Conservation (phyloP, 129 eudicot species). For the Erigeron canadensis region DNA sequence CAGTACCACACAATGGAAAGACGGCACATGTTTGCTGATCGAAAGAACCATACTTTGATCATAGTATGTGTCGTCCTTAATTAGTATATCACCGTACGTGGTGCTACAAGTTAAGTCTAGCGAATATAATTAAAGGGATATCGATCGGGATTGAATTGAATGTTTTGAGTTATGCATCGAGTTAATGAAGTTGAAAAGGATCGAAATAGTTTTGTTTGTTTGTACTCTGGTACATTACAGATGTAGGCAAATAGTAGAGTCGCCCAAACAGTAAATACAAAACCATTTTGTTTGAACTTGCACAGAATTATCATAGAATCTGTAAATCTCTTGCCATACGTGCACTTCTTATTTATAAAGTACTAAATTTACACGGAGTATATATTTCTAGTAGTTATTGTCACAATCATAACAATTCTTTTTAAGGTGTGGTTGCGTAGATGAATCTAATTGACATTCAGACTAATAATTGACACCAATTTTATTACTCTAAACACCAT, state of each 20-base stretch:
- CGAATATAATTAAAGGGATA: too few relatives aligned
- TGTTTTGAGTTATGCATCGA: background rate
- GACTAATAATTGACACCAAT: background rate
- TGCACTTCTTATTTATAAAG: conserved; percentile 20
- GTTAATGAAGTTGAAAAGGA: background rate
- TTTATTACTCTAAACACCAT: too few relatives aligned
- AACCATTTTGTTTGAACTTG: conserved; percentile 24
- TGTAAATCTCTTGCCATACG: background rate
- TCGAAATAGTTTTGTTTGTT: background rate
- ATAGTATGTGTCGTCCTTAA: background rate
- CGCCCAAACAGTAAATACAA: conserved; percentile 19
- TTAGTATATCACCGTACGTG: background rate
- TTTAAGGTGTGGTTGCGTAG: background rate
- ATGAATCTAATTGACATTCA: background rate
- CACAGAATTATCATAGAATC: conserved; percentile 15
- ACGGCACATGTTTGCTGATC: background rate
- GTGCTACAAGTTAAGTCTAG: too few relatives aligned
- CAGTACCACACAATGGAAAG: too few relatives aligned
- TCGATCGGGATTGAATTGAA: background rate
- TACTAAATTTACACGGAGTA: too few relatives aligned
- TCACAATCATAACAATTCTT: conserved; percentile 21
- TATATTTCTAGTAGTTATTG: background rate
- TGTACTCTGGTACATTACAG: background rate
- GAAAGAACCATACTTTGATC: background rate
- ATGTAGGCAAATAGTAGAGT: conserved; percentile 23